Evolutionary conservation across 768 basidiomycete genomes (phyloP), one percentile per base, ranked within the genome.

Genomic region (Mycena kentingensis): DNA sequence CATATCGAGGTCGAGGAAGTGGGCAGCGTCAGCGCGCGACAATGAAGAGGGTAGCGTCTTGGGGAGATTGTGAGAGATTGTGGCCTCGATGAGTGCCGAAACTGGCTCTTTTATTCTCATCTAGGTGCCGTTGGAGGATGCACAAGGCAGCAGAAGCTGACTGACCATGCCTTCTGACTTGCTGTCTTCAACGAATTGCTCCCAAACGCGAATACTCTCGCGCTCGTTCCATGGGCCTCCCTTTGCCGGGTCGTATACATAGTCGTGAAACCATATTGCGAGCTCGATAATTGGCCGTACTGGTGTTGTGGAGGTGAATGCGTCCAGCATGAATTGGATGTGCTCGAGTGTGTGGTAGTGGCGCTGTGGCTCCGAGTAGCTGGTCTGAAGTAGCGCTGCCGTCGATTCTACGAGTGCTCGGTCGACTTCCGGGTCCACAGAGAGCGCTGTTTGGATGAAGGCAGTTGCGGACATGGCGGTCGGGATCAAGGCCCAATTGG

Each of bases 251-350:
- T 59, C 57, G n/a, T 61, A 61, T 0, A 61, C 54, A 32, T 54
- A 58, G 26, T 61, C 60, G 29, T 61, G 60, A 19, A 59, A 61
- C 57, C 57, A 61, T 6, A 61, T 59, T 5, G 60, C 57, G 24
- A 61, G 51, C 34, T 56, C 51, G n/a, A 59, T 54, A n/a, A 27
- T 41, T 11, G 31, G 22, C 10, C 10, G 15, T 3, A 27, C 27
- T 16, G 27, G 31, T 1, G 41, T 46, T 31, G 37, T 37, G 18
- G 47, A n/a, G 6, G 54, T 38, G n/a, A 55, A 41, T 10, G 47
- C 48, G 18, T 38, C 22, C 7, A 61, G 51, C 60, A 61, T 61
- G 24, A 56, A 49, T 8, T 47, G 32, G 38, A 61, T 53, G 21
- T 61, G 60, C 25, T 51, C 46, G 22, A 59, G 53, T 12, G 60